Evolutionary conservation across 2,329 filamentous ascomycete genomes (phyloP).

Genomic region (Camillea tinctor): DNA sequence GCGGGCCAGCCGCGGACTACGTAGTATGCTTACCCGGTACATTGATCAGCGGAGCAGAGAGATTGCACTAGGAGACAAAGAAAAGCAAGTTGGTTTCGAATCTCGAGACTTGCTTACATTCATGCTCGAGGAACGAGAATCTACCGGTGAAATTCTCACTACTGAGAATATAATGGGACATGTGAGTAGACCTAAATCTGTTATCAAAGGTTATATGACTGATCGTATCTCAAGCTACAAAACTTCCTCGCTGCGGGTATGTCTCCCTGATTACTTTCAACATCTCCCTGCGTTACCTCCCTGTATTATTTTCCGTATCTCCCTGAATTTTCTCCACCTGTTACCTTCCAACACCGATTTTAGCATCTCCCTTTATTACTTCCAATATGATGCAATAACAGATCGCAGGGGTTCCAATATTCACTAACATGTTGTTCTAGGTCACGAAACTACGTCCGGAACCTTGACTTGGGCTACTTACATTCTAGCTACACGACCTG

Average conservation of each 20-base stretch:
- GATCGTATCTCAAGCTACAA: conserved; percentile 5
- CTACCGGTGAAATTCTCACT: conserved; percentile 3
- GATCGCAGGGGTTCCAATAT: background rate
- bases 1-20: conserved; percentile 29
- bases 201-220: background rate
- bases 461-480: conserved; percentile 15
- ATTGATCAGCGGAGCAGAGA: conserved; percentile 27
- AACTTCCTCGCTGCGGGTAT: conserved; percentile 16
- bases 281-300: too few relatives aligned
- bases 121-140: conserved; percentile 31
- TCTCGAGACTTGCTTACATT: conserved; percentile 32
- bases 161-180: conserved; percentile 13
- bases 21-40: conserved; percentile 27
- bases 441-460: conserved; percentile 14
- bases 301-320: too few relatives aligned
- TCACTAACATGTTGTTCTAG: conserved; percentile 1
- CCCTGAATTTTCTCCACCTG: background rate
- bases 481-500: conserved; percentile 9
- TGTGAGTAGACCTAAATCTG: conserved; percentile 2
- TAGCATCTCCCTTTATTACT: too few relatives aligned
- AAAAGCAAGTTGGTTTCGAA: conserved; percentile 11
- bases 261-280: too few relatives aligned
- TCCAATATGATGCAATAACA: too few relatives aligned
- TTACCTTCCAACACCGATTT: too few relatives aligned
- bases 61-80: conserved; percentile 16